Evolutionary conservation across 805 yeast species (phyloP).

Genomic region (Tetrapisispora fleetii): DNA sequence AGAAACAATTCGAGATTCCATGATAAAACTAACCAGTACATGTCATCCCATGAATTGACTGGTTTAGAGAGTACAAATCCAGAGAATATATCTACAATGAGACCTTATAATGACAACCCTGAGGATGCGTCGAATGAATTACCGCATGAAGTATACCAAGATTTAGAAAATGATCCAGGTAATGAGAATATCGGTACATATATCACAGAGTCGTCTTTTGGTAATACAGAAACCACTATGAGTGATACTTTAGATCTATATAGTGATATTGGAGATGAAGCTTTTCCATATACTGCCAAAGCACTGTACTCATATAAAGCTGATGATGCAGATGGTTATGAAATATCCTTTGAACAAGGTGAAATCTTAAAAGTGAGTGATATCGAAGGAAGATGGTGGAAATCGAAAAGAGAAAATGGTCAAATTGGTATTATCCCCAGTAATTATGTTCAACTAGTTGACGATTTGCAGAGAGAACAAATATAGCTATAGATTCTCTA

Average conservation of each 20-base stretch:
- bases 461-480: constrained; percentile 8
- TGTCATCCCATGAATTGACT: constrained; percentile 46
- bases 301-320: constrained; percentile 85
- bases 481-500: not conserved
- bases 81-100: constrained; percentile 2
- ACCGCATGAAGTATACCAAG: not conserved
- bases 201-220: constrained; percentile 22
- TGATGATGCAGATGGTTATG: constrained; percentile 86
- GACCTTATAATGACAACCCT: not conserved
- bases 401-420: constrained; percentile 80
- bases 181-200: constrained; percentile 10
- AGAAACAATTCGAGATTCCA: not conserved
- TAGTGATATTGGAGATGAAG: constrained; percentile 29
- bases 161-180: constrained; percentile 4
- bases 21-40: constrained; percentile 14
- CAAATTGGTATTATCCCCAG: constrained; percentile 95
- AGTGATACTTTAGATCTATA: constrained; percentile 29
- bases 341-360: constrained; percentile 81
- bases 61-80: constrained; percentile 48
- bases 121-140: not conserved
- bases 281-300: constrained; percentile 72
- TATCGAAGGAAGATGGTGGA: constrained; percentile 98
- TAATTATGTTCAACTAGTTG: constrained; percentile 75
- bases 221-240: constrained; percentile 28
- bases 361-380: constrained; percentile 89